These are phyloP conservation scores for Hypoxylon fragiforme DNA, from an alignment of 495 filamentous ascomycete species.

Conservation along the genomic window DNA sequence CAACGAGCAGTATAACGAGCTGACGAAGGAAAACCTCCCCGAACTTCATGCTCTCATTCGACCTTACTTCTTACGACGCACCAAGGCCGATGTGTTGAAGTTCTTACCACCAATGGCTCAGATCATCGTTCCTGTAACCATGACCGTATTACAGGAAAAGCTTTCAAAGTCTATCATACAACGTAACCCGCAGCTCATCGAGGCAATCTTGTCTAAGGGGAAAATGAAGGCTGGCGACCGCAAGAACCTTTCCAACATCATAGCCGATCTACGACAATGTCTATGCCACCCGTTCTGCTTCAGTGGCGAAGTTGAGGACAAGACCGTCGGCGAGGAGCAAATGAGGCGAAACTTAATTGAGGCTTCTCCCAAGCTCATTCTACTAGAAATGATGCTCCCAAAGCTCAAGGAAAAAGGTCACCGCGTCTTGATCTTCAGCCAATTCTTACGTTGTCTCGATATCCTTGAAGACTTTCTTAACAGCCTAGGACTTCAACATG, in stretches of 20 bases:
- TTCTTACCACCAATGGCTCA: constrained; percentile 92
- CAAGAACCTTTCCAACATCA: constrained; percentile 83
- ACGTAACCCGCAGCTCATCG: constrained; percentile 86
- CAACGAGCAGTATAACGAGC: constrained; percentile 71
- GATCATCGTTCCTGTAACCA: constrained; percentile 90
- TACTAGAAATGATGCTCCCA: constrained; percentile 87
- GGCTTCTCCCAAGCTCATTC: constrained; percentile 84
- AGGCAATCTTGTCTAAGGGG: constrained; percentile 73
- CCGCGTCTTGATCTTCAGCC: constrained; percentile 92
- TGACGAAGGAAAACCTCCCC: constrained; percentile 78
- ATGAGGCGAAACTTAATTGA: constrained; percentile 82
- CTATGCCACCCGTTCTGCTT: constrained; percentile 96
- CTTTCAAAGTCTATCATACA: constrained; percentile 92
- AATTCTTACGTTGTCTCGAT: constrained; percentile 87
- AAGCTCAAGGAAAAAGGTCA: constrained; percentile 88
- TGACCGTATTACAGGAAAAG: constrained; percentile 90
- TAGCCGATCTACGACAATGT: constrained; percentile 94
- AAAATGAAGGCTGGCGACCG: constrained; percentile 69
- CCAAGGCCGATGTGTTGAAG: constrained; percentile 84
- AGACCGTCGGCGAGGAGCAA: constrained; percentile 50
- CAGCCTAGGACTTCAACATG: constrained; percentile 67
- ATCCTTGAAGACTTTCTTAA: constrained; percentile 89
- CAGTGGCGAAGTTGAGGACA: constrained; percentile 84
- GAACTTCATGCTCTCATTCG: constrained; percentile 83
- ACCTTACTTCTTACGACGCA: constrained; percentile 71